Percentiles rank a stretch among this genome's conserved stretches.
Conservation (phyloP, 208 protist genomes). For the Trichomonas vaginalis region DNA sequence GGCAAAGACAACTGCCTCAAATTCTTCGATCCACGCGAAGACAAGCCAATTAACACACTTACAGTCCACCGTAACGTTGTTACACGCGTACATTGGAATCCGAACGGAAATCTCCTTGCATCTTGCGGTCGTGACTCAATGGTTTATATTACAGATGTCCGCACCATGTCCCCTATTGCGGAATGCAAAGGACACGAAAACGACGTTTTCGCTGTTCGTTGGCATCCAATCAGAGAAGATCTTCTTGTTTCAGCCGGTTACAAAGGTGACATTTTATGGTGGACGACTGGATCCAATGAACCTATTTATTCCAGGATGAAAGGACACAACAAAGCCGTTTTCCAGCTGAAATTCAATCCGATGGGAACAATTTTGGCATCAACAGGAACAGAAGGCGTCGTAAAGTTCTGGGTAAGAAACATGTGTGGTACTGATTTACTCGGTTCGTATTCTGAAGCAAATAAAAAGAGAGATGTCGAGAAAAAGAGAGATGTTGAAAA, state of each 20-base stretch:
- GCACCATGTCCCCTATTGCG: neutral
- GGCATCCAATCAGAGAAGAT: neutral
- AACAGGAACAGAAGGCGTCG: neutral
- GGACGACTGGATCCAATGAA: neutral
- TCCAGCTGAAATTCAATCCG: neutral
- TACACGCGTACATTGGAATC: neutral
- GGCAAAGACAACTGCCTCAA: neutral
- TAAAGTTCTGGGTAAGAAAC: constrained; percentile 4
- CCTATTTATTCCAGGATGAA: neutral
- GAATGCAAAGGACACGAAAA: neutral
- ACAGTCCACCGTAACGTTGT: neutral
- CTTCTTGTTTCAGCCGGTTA: neutral
- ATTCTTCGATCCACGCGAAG: neutral
- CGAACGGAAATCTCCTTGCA: neutral
- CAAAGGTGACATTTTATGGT: neutral
- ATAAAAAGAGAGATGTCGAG: too few relatives aligned
- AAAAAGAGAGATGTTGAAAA: too few relatives aligned
- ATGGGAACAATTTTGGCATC: neutral
- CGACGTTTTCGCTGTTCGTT: neutral
- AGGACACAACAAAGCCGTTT: neutral
- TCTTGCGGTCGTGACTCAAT: neutral
- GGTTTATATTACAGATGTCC: neutral
- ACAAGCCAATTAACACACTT: neutral
- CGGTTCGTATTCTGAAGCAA: neutral
- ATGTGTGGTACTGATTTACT: neutral